These are phyloP conservation scores for Candida tetrigidarum DNA, from an alignment of 1,139 yeast genomes.

Conservation along the genomic window DNA sequence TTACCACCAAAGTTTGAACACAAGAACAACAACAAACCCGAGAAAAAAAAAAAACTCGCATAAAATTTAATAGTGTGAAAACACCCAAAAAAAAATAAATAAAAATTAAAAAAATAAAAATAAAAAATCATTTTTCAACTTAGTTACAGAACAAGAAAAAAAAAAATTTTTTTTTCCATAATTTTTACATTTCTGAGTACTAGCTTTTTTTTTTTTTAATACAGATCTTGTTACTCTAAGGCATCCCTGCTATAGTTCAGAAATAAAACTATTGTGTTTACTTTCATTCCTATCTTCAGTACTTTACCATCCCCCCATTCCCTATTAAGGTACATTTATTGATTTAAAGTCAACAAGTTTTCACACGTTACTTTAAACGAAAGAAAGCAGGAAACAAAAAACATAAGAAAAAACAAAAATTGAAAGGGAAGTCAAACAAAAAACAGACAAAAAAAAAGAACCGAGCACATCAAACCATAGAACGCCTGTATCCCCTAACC, in stretches of 20 bases:
- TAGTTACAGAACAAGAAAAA: no score
- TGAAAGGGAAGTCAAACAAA: background rate
- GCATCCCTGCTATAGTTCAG: background rate
- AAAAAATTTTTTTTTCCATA: conserved; percentile 2
- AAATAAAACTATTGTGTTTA: background rate
- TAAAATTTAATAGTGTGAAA: no score
- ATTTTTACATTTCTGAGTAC: background rate
- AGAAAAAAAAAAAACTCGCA: background rate
- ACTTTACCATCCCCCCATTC: background rate
- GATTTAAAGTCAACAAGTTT: background rate
- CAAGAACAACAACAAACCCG: background rate
- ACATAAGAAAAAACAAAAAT: background rate
- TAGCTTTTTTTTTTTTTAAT: background rate
- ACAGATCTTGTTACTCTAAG: background rate
- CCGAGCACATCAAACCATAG: background rate
- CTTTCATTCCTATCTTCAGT: background rate
- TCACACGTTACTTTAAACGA: background rate
- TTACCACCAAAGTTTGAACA: background rate
- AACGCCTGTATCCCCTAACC: background rate
- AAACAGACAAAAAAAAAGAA: background rate
- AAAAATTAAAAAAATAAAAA: background rate
- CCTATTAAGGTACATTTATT: background rate
- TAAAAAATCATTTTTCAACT: no score
- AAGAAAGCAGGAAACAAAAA: background rate
- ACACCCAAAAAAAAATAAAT: background rate